Conservation (phyloP, 192 early-diverging fungal species). For the Gaertneriomyces sp. region DNA sequence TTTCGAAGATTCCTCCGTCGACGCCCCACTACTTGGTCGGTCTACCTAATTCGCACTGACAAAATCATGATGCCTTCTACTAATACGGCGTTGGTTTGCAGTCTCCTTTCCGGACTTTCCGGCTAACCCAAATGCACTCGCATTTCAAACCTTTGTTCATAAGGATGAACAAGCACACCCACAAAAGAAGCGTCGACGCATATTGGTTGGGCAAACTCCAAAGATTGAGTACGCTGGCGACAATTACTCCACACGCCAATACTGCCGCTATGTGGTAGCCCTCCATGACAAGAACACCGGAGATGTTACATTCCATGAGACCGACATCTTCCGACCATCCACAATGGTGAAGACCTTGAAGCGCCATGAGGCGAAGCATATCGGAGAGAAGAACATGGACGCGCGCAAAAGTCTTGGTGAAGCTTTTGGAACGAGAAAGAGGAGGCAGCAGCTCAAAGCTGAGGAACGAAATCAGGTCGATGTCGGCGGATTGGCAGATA, state of each 20-base stretch:
- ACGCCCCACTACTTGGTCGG: no score
- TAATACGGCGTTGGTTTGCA: background rate
- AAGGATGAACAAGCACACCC: background rate
- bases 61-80: no score
- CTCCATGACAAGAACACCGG: conserved; percentile 68
- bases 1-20: no score
- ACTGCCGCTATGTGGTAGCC: conserved; percentile 57
- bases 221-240: conserved; percentile 74
- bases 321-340: conserved; percentile 62
- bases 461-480: conserved; percentile 85
- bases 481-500: conserved; percentile 59
- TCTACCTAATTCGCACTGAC: no score
- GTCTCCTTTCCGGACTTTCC: conserved; percentile 25
- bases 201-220: conserved; percentile 65
- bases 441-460: conserved; percentile 72
- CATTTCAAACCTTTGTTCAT: conserved; percentile 10
- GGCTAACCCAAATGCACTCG: conserved; percentile 7
- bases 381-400: conserved; percentile 50
- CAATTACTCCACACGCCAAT: conserved; percentile 30
- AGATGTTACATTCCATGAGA: conserved; percentile 66
- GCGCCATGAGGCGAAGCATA: conserved; percentile 39
- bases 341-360: conserved; percentile 70
- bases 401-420: conserved; percentile 81
- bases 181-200: conserved; percentile 25
- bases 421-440: conserved; percentile 91